Base-by-base conservation (phyloP, 345 rosid genomes). In the Pistacia vera region DNA sequence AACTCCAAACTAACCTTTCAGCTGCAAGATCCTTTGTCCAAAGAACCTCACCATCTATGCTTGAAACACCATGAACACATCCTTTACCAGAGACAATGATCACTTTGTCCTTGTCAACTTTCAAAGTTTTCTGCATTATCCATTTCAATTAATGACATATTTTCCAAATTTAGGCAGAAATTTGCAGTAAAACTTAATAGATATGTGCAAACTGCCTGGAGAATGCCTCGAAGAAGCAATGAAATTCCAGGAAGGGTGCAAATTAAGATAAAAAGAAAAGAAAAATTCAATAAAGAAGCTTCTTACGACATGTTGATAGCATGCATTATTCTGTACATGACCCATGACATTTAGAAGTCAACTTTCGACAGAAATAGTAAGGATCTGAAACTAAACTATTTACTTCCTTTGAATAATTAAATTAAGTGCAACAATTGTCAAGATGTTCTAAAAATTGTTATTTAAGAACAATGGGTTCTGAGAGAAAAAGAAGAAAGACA, bases 1-100 rank as follows among this genome's bases (percentile, higher is more conserved):
- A 72, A 68, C 51, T 58, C 75, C 63, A 60, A 73, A 80, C 65
- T 64, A 84, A 94, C 99, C 99, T 91, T 85, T 88, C 91, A 46
- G 80, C 83, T 22, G 87, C 81, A 83, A 92, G 87, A 82, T 97
- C 98, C 83, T 83, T 88, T 83, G 84, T 88, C 99, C 99, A 97
- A 62, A 97, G 84, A 80, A 94, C 65, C 78, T 91, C 97, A 28
- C 99, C 98, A 82, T 91, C 94, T 73, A 85, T 14, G 79, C 94
- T 88, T 84, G 98, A 97, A 81, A 97, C 80, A 77, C 97, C 97
- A 85, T 87, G 90, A 74, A 97, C 90, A 77, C 85, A 84, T 73
- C 98, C 97, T 81, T 83, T 85, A 65, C 91, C 81, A 41, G 90
- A 89, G 72, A 93, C 92, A 72, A 91, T 60, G 73, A 91, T 79